Base-by-base conservation (phyloP, 1,284 basidiomycete genomes). In the Taiwanofungus camphoratus region DNA sequence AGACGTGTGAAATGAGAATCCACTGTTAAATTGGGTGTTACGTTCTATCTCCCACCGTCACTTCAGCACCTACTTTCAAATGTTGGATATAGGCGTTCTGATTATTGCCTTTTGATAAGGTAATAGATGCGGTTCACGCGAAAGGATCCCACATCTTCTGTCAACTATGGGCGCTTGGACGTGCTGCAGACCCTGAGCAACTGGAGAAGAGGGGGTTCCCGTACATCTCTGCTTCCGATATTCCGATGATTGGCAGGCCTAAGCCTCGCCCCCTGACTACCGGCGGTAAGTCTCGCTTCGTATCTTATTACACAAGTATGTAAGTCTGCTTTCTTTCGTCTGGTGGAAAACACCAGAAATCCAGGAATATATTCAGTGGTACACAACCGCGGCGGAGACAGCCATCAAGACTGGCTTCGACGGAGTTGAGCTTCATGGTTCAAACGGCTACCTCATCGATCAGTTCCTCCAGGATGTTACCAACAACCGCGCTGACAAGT, bases 401-500 rank as follows among this genome's bases (percentile, higher is more conserved):
- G 71, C 69, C 1, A 56, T 73, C 0, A 22, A 59, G 12, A 71
- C 73, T 3, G 74, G 71, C 3, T 76, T 74, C 44, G 73, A 76
- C 44, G 74, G 72, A 1, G 53, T 66, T 18, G 58, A 64, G 47
- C 50, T 61, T 8, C 60, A 62, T 44, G 50, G 41, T n/a, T 61
- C 59, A 6, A 52, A 68, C 43, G 69, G 71, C 3, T 71, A 67
- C 42, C 55, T 73, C 7, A 35, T 70, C 16, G 68, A 71, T 49
- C 67, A 71, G 50, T 71, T 69, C 54, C 38, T 68, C 16, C 68
- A 74, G 49, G 63, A 68, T 27, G 52, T 61, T 0, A 53, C 66
- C 36, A 82, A 82, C 64, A 64, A 69, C 24, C 71, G 79, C 21
- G 75, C 71, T 11, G 80, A 84, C 59, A 62, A 68, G 36, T 85